Base-by-base conservation (phyloP, 2,329 filamentous ascomycete species). In the Aspergillus brasiliensis region DNA sequence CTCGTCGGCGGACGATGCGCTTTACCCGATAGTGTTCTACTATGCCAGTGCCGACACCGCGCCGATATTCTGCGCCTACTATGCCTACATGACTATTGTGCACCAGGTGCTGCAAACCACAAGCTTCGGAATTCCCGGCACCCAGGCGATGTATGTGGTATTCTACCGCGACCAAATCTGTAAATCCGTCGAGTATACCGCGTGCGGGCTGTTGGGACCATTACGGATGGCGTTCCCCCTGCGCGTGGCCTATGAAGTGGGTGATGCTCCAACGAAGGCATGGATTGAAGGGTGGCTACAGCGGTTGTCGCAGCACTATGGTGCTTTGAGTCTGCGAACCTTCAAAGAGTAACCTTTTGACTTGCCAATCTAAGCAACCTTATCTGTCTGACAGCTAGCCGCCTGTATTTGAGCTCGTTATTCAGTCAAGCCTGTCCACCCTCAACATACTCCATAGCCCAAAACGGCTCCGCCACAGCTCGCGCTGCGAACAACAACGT, bases 151-250 rank as follows among this genome's bases (percentile, higher is more conserved):
- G 8, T 68, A 73, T 27, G 63, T 19, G 6, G 63, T 55, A 17
- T 68, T 66, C 57, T 73, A 65, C 23, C 63, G 66, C 15, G 69
- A 72, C 55, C 69, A 69, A 57, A 72, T 73, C n/a, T 73, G 71
- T 61, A 67, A 62, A 47, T 72, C 70, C 0, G 64, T 73, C n/a
- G 69, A 72, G 57, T 71, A 68, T 38, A 65, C 62, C 40, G 53
- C 65, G 6, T 61, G 59, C 7, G 71, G 69, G 3, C 51, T 67
- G 3, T 54, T 73, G 13, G 70, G 71, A 0, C 70, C 69, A 5
- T 72, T 66, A 51, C 62, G 69, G 57, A 62, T 71, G 61, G 70
- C 65, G 2, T 72, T 73, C 44, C 56, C 69, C 8, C 51, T 72
- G 21, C 65, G 62, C 8, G 69, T 71, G 19, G 69, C 63, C 8